Evolutionary conservation across 2,329 filamentous ascomycete genomes (phyloP).

Genomic region (Teratosphaeriaceae sp.): DNA sequence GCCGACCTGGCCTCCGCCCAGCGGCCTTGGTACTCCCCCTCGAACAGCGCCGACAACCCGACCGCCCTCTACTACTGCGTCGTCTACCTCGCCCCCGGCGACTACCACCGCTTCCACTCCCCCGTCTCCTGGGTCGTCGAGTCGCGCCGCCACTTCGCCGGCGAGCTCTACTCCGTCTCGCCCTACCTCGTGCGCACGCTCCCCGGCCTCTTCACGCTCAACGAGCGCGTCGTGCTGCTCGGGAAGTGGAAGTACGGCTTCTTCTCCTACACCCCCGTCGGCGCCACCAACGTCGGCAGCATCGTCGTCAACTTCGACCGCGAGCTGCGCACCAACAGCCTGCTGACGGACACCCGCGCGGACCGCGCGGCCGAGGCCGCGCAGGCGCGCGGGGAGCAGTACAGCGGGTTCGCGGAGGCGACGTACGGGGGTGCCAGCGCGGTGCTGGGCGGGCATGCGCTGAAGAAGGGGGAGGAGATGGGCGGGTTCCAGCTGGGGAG

Average conservation of each 20-base stretch:
- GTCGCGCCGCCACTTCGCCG: slow-evolving; percentile 90
- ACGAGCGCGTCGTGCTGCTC: slow-evolving; percentile 89
- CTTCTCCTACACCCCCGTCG: slow-evolving; percentile 92
- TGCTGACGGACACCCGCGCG: slow-evolving; percentile 87
- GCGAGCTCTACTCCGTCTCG: slow-evolving; percentile 90
- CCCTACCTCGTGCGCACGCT: slow-evolving; percentile 90
- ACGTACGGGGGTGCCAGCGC: slow-evolving; percentile 73
- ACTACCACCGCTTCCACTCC: slow-evolving; percentile 98
- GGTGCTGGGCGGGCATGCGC: slow-evolving; percentile 73
- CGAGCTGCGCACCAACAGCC: slow-evolving; percentile 85
- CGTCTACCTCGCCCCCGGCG: slow-evolving; percentile 91
- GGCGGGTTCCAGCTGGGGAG: slow-evolving; percentile 94
- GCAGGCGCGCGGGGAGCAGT: slow-evolving; percentile 66
- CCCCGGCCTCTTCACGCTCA: slow-evolving; percentile 90
- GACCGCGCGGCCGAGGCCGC: slow-evolving; percentile 80
- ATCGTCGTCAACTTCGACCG: slow-evolving; percentile 97
- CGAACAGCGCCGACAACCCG: slow-evolving; percentile 29
- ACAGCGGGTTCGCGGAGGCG: slow-evolving; percentile 88
- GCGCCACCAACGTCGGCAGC: slow-evolving; percentile 93
- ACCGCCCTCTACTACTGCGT: slow-evolving; percentile 87
- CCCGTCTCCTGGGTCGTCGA: slow-evolving; percentile 94
- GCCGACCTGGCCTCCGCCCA: slow-evolving; percentile 68
- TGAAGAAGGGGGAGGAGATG: slow-evolving; percentile 91
- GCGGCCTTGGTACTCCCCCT: slow-evolving; percentile 45
- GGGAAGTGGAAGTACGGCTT: slow-evolving; percentile 96